Base-by-base conservation (phyloP, 2,329 filamentous ascomycete species). In the Penicillium fuscoglaucum region DNA sequence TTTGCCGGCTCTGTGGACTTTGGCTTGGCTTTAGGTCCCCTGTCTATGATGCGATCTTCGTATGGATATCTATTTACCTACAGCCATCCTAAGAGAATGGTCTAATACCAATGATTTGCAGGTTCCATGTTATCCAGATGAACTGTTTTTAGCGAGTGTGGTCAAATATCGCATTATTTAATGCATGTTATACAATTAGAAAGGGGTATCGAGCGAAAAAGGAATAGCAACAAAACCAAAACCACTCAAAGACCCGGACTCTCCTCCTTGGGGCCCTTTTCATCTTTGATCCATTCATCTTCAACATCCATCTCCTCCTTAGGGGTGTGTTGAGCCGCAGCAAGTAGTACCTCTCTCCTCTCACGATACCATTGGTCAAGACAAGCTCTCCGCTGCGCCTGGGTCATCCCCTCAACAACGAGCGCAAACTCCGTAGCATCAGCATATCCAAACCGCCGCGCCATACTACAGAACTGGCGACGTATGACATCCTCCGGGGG, bases 381-480 rank as follows among this genome's bases (percentile, higher is more conserved):
- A 73, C 86, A 93, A 64, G 88, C 87, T 61, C 90, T 83, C 68
- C 93, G 79, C 76, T 95, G 83, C 69, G 89, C 90, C 72, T 93
- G 90, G 46, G 90, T 96, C 90, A 92, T 96, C 15, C 87, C 85
- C 75, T 98, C 95, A 3, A 98, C 93, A 15, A 92, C 86, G 39
- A 97, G 79, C 4, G 93, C 95, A 81, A 98, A 98, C 61, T 95
- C 89, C 0, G 87, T 90, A 1, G 88, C 87, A 70, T 85, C 88
- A 1, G 82, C 79, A 70, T 91, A 96, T 0, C 90, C 91, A 72
- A 91, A 90, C 55, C 85, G 85, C 67, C 82, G 83, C 1, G 92
- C 91, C 90, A 98, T 96, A 28, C 87, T 89, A 75, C 92, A 96
- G 69, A 99, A 96, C 69, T 98, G 93, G 19, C 93, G 83, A 52